Conservation (phyloP, 208 protist species). For the Leishmania arabica region DNA sequence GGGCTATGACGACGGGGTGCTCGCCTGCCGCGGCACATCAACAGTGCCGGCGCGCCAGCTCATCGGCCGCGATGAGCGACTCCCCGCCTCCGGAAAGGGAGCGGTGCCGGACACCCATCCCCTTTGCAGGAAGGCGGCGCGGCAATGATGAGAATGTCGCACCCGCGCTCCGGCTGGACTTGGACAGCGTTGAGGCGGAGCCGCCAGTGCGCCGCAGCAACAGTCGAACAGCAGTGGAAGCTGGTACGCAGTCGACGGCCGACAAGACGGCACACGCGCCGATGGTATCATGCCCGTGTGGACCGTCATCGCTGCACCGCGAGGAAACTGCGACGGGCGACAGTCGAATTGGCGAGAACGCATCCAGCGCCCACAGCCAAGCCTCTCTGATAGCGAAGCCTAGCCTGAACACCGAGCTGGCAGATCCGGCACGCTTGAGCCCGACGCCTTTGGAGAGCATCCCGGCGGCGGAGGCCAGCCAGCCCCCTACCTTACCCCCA, state of each 20-base stretch:
- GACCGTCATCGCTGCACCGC: conserved; percentile 13
- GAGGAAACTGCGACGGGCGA: not conserved
- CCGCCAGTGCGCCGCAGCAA: conserved; percentile 10
- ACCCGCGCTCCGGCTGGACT: conserved; percentile 8
- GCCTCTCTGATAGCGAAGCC: not conserved
- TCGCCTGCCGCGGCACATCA: conserved; percentile 13
- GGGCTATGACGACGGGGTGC: not conserved
- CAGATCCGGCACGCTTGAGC: not conserved
- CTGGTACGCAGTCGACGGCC: conserved; percentile 1
- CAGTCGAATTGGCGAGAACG: not conserved
- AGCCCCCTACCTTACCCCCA: not conserved
- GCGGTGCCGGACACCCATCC: conserved; percentile 12
- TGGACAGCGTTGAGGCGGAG: conserved; percentile 4
- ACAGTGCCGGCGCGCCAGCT: conserved; percentile 18
- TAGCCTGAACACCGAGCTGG: conserved; percentile 7
- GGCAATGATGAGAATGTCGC: conserved; percentile 2
- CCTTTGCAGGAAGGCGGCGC: not conserved
- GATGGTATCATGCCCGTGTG: conserved; percentile 10
- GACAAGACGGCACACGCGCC: conserved; percentile 18
- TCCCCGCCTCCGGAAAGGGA: not conserved
- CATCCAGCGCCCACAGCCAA: not conserved
- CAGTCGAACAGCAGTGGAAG: not conserved
- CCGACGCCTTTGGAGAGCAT: conserved; percentile 6
- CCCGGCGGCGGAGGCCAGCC: not conserved
- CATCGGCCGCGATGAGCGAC: conserved; percentile 20